Percentiles rank a stretch among this genome's conserved stretches.
Evolutionary conservation across 495 filamentous ascomycete genomes (phyloP).

Genomic region (Hypoxylon perforatum): DNA sequence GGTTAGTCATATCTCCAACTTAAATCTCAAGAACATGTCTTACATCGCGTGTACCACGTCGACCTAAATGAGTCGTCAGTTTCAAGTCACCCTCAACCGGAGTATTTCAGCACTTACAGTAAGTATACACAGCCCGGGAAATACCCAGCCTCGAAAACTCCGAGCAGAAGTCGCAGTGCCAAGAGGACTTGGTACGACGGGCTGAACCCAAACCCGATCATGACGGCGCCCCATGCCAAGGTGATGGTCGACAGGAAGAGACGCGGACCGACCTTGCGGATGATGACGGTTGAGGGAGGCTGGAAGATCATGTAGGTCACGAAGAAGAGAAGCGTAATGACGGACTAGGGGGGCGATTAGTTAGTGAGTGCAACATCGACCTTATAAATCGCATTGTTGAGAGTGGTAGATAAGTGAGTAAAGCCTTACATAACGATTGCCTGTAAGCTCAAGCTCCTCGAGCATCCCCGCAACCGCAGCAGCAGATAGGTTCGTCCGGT

Average conservation of each 20-base stretch:
- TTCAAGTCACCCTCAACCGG: background rate
- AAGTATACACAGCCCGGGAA: slow-evolving; percentile 70
- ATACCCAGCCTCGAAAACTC: slow-evolving; percentile 69
- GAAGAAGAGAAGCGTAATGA: slow-evolving; percentile 70
- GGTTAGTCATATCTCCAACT: background rate
- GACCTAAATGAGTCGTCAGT: slow-evolving; percentile 39
- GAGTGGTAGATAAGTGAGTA: background rate
- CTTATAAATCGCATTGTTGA: too few species aligned
- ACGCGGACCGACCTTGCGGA: slow-evolving; percentile 67
- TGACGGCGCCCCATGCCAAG: slow-evolving; percentile 55
- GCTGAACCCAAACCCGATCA: slow-evolving; percentile 70
- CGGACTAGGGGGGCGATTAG: slow-evolving; percentile 51
- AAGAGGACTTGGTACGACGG: slow-evolving; percentile 59
- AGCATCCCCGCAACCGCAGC: slow-evolving; percentile 67
- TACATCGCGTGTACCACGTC: slow-evolving; percentile 69
- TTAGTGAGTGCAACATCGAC: background rate
- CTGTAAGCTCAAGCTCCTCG: slow-evolving; percentile 61
- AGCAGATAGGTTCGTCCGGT: slow-evolving; percentile 68
- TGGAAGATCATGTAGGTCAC: slow-evolving; percentile 69
- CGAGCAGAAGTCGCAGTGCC: slow-evolving; percentile 66
- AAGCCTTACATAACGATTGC: slow-evolving; percentile 54
- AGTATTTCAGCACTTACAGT: slow-evolving; percentile 48
- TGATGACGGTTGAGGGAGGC: slow-evolving; percentile 59
- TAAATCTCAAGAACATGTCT: background rate
- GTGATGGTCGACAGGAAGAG: slow-evolving; percentile 63